Percentiles rank a stretch among this genome's conserved stretches.
phyloP scores from a whole-genome alignment of 768 basidiomycete genomes.

The Coprinellus aureogranulatus region DNA sequence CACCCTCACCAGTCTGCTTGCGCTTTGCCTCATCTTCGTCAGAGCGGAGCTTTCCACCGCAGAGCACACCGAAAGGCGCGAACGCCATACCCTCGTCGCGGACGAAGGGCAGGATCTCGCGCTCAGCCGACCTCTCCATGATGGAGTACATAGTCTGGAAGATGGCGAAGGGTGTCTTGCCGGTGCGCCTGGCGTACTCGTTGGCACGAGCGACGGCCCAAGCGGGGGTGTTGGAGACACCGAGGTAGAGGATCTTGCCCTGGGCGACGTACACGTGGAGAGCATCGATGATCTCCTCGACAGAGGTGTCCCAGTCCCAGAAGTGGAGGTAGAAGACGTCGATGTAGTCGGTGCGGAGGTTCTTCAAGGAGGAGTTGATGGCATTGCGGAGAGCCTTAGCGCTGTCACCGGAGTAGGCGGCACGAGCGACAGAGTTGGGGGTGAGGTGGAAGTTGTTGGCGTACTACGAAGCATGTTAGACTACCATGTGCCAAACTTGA shows the following conservation, averaged over 20 bases:
- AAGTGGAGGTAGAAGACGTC: slow-evolving; percentile 39
- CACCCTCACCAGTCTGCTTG: slow-evolving; percentile 3
- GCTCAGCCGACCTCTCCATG: slow-evolving; percentile 12
- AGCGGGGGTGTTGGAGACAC: slow-evolving; percentile 10
- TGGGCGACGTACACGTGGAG: slow-evolving; percentile 48
- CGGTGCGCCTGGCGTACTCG: slow-evolving; percentile 12
- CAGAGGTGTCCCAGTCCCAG: slow-evolving; percentile 49
- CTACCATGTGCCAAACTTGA: neutral
- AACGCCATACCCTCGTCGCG: slow-evolving; percentile 35
- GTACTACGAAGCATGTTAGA: slow-evolving; percentile 18
- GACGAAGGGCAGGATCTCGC: slow-evolving; percentile 27
- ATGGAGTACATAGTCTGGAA: slow-evolving; percentile 13
- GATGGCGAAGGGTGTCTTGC: slow-evolving; percentile 11
- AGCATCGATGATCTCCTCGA: slow-evolving; percentile 56
- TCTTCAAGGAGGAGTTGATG: slow-evolving; percentile 39
- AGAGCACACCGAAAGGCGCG: slow-evolving; percentile 30
- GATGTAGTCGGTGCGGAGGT: slow-evolving; percentile 39
- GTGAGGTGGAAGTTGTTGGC: slow-evolving; percentile 25
- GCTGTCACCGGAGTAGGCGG: slow-evolving; percentile 36
- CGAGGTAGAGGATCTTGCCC: slow-evolving; percentile 49
- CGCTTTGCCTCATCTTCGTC: slow-evolving; percentile 25
- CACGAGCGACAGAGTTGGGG: slow-evolving; percentile 27
- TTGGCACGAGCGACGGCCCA: slow-evolving; percentile 13
- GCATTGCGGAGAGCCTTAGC: slow-evolving; percentile 38
- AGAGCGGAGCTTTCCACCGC: slow-evolving; percentile 47